Percentiles rank a stretch among this genome's conserved stretches.
These are phyloP conservation scores for Pterulicium gracile DNA, from an alignment of 1,284 basidiomycete species.

Conservation along the genomic window DNA sequence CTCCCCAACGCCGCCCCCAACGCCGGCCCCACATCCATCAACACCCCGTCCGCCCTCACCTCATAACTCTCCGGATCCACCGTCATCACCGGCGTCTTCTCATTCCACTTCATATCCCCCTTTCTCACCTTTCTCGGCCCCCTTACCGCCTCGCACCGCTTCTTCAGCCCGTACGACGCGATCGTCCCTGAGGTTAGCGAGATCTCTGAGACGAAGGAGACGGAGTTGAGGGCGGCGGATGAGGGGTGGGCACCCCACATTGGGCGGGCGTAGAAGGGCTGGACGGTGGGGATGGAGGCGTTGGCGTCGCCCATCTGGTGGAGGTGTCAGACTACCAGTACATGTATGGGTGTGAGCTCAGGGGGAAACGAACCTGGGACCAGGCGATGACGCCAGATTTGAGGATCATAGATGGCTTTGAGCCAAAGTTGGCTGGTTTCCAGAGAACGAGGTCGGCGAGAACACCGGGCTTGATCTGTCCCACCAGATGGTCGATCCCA, in stretches of 20 bases:
- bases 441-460: slow-evolving; percentile 94
- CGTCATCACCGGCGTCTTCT: slow-evolving; percentile 66
- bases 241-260: slow-evolving; percentile 82
- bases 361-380: slow-evolving; percentile 54
- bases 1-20: slow-evolving; percentile 56
- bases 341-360: slow-evolving; percentile 1
- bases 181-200: slow-evolving; percentile 60
- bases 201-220: slow-evolving; percentile 76
- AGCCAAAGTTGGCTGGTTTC: slow-evolving; percentile 88
- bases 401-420: slow-evolving; percentile 85
- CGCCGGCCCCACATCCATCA: slow-evolving; percentile 75
- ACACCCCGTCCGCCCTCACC: slow-evolving; percentile 71
- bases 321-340: background rate
- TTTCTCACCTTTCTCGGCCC: slow-evolving; percentile 74
- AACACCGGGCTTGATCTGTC: slow-evolving; percentile 74
- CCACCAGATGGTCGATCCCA: slow-evolving; percentile 83
- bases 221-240: slow-evolving; percentile 72
- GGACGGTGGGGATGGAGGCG: slow-evolving; percentile 88
- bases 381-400: slow-evolving; percentile 93
- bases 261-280: slow-evolving; percentile 75
- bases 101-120: slow-evolving; percentile 92
- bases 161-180: slow-evolving; percentile 63
- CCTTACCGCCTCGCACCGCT: slow-evolving; percentile 68
- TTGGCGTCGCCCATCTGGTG: slow-evolving; percentile 89
- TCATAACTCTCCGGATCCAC: slow-evolving; percentile 94